Conservation (phyloP, 163 green algal species). For the Volvox carteri region DNA sequence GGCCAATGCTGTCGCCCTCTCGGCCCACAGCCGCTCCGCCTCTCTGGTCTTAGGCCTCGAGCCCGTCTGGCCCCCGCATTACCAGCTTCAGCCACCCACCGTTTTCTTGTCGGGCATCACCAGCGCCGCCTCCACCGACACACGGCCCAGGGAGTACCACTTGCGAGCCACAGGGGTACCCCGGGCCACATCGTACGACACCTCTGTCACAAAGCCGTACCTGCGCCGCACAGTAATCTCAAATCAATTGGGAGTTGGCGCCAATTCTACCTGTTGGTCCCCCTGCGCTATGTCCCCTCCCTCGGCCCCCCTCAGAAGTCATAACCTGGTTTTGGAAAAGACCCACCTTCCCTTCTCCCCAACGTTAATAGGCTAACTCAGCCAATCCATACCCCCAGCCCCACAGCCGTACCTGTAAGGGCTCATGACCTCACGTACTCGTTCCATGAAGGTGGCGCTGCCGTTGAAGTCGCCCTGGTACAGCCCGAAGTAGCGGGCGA, state of each 20-base stretch:
- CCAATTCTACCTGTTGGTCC: too few species aligned
- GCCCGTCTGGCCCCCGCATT: too few species aligned
- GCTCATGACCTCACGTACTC: slow-evolving; percentile 32
- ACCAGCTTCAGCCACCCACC: too few species aligned
- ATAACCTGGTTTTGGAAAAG: too few species aligned
- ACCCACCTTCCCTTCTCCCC: too few species aligned
- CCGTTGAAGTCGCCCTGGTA: slow-evolving; percentile 35
- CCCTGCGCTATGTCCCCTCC: too few species aligned
- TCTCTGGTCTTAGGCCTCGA: too few species aligned
- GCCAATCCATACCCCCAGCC: not conserved
- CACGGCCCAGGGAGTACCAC: slow-evolving; percentile 41
- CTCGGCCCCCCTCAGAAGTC: too few species aligned
- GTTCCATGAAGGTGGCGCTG: slow-evolving; percentile 9
- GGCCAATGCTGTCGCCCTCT: too few species aligned
- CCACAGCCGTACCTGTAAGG: slow-evolving; percentile 34
- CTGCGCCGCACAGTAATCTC: not conserved
- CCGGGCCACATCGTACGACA: not conserved
- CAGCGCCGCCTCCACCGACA: slow-evolving; percentile 21
- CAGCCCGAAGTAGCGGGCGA: slow-evolving; percentile 45
- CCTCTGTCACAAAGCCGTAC: slow-evolving; percentile 47
- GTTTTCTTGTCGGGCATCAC: slow-evolving; percentile 54
- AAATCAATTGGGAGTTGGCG: not conserved
- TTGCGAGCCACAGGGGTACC: not conserved
- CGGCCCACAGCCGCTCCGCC: too few species aligned
- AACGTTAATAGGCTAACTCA: too few species aligned